phyloP scores from a whole-genome alignment of 2,329 filamentous ascomycete genomes.

The Fusarium globosum region DNA sequence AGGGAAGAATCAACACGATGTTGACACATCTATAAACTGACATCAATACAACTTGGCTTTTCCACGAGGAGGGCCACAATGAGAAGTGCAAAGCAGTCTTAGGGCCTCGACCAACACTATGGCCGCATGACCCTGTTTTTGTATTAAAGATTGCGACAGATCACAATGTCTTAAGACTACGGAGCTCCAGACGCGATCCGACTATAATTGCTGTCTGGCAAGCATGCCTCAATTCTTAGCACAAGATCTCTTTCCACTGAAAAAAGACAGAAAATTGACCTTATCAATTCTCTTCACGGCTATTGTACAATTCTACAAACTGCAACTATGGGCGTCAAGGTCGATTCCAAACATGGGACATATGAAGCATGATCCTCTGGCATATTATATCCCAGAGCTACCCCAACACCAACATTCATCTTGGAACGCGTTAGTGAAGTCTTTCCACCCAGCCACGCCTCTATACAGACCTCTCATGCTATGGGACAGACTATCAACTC shows the following conservation, averaged over 20 bases:
- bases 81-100: not conserved
- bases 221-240: not conserved
- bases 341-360: not conserved
- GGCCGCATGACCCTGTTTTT: not conserved
- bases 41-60: not conserved
- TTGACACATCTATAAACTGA: not conserved
- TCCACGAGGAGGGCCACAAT: rapidly evolving
- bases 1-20: not conserved
- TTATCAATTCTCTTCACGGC: not conserved
- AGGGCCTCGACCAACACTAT: not conserved
- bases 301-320: not conserved
- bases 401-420: too few relatives aligned
- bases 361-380: not conserved
- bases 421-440: too few relatives aligned
- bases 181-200: not conserved
- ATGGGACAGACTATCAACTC: too few relatives aligned
- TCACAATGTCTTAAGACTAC: not conserved
- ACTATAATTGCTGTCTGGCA: not conserved
- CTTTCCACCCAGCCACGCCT: too few relatives aligned
- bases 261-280: not conserved
- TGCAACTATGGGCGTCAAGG: not conserved
- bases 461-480: too few relatives aligned
- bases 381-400: not conserved
- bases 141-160: not conserved
- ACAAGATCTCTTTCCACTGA: not conserved